These are phyloP conservation scores for Apostasia ramifera DNA, from an alignment of 106 monocot species.

Conservation along the genomic window DNA sequence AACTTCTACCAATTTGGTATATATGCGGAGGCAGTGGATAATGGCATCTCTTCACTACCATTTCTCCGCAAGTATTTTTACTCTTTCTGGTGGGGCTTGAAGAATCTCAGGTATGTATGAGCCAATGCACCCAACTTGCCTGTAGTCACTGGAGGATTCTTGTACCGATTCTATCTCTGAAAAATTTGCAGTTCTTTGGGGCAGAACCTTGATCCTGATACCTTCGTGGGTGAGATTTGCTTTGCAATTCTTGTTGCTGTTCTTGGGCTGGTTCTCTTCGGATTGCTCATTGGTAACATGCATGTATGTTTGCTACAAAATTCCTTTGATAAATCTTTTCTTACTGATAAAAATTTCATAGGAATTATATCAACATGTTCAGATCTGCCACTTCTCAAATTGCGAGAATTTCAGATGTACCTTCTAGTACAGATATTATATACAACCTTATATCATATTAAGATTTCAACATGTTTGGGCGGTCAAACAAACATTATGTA, in stretches of 20 bases:
- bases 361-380: too few species aligned
- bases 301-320: constrained; percentile 19
- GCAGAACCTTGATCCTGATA: constrained; percentile 45
- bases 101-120: constrained; percentile 35
- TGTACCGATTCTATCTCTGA: not conserved
- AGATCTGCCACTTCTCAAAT: too few species aligned
- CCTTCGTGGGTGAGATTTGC: constrained; percentile 29
- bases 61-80: constrained; percentile 50
- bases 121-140: not conserved
- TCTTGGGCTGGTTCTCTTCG: constrained; percentile 53
- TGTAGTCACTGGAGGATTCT: not conserved
- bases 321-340: too few species aligned
- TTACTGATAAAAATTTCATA: too few species aligned
- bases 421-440: too few species aligned
- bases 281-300: constrained; percentile 58
- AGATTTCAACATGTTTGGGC: too few species aligned
- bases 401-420: too few species aligned
- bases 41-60: constrained; percentile 16
- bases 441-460: too few species aligned
- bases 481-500: too few species aligned
- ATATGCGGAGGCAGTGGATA: constrained; percentile 49
- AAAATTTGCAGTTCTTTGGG: constrained; percentile 32
- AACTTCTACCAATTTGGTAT: constrained; percentile 63
- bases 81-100: constrained; percentile 60
- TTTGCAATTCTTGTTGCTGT: constrained; percentile 49